These are phyloP conservation scores for Diplocarpon mali DNA, from an alignment of 2,329 filamentous ascomycete genomes.

Conservation along the genomic window DNA sequence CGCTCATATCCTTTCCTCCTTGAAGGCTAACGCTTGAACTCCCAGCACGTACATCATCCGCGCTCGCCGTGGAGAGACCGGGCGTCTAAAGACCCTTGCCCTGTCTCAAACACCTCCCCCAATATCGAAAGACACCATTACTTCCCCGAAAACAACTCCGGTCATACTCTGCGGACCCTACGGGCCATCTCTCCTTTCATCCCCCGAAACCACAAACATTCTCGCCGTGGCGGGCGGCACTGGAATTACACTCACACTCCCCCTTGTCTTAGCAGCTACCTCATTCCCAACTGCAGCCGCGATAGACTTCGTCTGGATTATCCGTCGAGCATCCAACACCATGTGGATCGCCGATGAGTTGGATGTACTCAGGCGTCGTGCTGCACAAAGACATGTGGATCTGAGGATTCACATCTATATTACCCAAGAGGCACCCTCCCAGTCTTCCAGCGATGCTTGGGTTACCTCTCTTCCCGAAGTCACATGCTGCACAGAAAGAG, in stretches of 20 bases:
- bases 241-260: constrained; percentile 46
- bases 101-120: constrained; percentile 15
- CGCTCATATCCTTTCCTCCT: not conserved
- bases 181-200: constrained; percentile 30
- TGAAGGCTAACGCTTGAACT: too few species aligned
- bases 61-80: constrained; percentile 47
- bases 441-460: too few species aligned
- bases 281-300: constrained; percentile 13
- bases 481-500: too few species aligned
- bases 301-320: constrained; percentile 54
- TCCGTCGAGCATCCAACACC: constrained; percentile 42
- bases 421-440: too few species aligned
- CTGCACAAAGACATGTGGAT: too few species aligned
- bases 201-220: constrained; percentile 31
- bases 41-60: constrained; percentile 41
- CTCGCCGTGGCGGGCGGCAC: constrained; percentile 46
- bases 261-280: constrained; percentile 36
- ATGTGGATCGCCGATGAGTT: constrained; percentile 38
- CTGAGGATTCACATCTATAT: too few species aligned
- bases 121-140: constrained; percentile 22
- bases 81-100: constrained; percentile 10
- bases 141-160: constrained; percentile 31
- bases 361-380: too few species aligned
- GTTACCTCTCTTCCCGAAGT: too few species aligned
- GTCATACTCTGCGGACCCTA: constrained; percentile 55